Conservation (phyloP, 2,329 filamentous ascomycete genomes). For the Cladosporium colombiae region DNA sequence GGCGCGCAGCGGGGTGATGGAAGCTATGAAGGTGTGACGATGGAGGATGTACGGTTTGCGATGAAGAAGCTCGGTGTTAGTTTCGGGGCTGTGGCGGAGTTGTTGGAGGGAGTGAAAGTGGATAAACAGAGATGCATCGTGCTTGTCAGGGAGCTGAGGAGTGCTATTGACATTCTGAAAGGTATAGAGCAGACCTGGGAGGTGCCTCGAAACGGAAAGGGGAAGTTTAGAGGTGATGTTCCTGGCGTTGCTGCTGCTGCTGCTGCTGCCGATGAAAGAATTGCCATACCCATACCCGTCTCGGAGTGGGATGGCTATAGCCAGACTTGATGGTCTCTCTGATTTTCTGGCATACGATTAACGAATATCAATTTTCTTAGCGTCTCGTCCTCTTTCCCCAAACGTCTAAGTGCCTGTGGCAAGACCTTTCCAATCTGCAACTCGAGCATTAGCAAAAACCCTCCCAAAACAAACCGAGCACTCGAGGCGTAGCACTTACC, state of each 20-base stretch:
- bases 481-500: slow-evolving; percentile 38
- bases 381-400: neutral
- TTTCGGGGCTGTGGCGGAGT: slow-evolving; percentile 25
- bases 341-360: neutral
- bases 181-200: slow-evolving; percentile 25
- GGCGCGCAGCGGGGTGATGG: too few relatives aligned
- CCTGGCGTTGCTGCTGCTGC: neutral
- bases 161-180: slow-evolving; percentile 24
- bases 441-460: neutral
- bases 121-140: slow-evolving; percentile 23
- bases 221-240: neutral
- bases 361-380: neutral
- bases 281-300: neutral
- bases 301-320: neutral
- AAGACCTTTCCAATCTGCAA: slow-evolving; percentile 31
- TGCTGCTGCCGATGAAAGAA: neutral
- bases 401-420: slow-evolving; percentile 18
- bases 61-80: slow-evolving; percentile 24
- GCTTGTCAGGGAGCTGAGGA: slow-evolving; percentile 24
- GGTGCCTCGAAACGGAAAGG: neutral
- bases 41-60: slow-evolving; percentile 21
- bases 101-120: slow-evolving; percentile 22
- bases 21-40: neutral
- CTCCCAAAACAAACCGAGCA: neutral
- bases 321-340: neutral